phyloP scores from a whole-genome alignment of 495 filamentous ascomycete species.

The Parmelia sp. region DNA sequence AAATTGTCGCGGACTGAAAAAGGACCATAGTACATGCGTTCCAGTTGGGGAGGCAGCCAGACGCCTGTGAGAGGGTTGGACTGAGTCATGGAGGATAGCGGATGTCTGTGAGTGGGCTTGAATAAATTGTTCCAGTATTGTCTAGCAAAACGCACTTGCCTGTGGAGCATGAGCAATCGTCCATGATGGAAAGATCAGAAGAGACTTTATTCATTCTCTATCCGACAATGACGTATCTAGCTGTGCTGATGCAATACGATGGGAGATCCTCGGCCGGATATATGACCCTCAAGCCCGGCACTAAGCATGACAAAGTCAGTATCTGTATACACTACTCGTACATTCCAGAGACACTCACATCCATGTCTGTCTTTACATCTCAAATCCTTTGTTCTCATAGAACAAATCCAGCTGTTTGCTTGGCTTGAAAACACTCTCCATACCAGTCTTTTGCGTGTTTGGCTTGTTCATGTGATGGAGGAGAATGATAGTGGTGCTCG shows the following conservation, averaged over 20 bases:
- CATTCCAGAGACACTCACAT: not conserved
- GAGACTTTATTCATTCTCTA: not conserved
- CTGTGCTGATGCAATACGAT: not conserved
- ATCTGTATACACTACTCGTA: no score
- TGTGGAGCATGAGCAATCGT: not conserved
- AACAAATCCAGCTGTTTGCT: no score
- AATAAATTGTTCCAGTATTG: not conserved
- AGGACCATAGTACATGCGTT: conserved; percentile 41
- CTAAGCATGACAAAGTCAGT: not conserved
- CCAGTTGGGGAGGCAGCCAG: conserved; percentile 30
- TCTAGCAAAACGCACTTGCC: no score
- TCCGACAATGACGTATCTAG: not conserved
- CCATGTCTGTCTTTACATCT: not conserved
- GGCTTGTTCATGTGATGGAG: no score
- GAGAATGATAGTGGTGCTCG: not conserved
- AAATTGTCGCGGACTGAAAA: conserved; percentile 40
- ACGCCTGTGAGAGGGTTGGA: conserved; percentile 9
- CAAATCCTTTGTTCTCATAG: no score
- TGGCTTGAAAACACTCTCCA: no score
- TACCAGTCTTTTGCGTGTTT: no score
- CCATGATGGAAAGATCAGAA: no score
- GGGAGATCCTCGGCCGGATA: not conserved
- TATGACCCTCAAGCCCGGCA: not conserved
- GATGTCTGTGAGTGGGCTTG: not conserved
- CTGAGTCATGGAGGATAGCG: not conserved